Percentiles rank a stretch among this genome's conserved stretches.
Evolutionary conservation across 1,284 basidiomycete species (phyloP).

Genomic region (Mycena sp.): DNA sequence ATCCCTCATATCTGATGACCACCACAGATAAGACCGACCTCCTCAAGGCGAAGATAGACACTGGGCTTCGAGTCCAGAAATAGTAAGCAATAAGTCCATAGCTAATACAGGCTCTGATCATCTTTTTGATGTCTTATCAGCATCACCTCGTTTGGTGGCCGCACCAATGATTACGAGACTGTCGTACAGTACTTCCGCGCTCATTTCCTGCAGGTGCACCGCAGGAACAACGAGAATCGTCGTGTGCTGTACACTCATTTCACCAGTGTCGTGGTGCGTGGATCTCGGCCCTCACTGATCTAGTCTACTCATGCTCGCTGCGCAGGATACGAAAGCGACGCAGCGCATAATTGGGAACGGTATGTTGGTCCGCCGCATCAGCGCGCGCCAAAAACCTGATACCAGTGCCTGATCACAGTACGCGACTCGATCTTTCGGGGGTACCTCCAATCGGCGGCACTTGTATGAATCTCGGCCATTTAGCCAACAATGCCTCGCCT

Average conservation of each 20-base stretch:
- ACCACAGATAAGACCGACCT: constrained; percentile 80
- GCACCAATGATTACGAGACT: constrained; percentile 80
- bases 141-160: constrained; percentile 83
- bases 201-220: constrained; percentile 84
- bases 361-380: constrained; percentile 40
- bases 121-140: constrained; percentile 46
- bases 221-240: constrained; percentile 79
- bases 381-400: neutral
- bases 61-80: constrained; percentile 75
- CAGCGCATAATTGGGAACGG: constrained; percentile 84
- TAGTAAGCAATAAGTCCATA: constrained; percentile 63
- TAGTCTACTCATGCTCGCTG: constrained; percentile 15
- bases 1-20: neutral
- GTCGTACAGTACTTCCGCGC: constrained; percentile 85
- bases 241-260: constrained; percentile 83
- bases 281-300: constrained; percentile 36
- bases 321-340: constrained; percentile 81
- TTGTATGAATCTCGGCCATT: constrained; percentile 50
- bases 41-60: constrained; percentile 71
- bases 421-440: constrained; percentile 79
- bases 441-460: constrained; percentile 74
- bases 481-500: neutral
- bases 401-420: constrained; percentile 49
- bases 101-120: constrained; percentile 12
- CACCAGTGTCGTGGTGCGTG: constrained; percentile 84